These are phyloP conservation scores for Quercus berberidifolia DNA, from an alignment of 306 rosid genomes.

Conservation along the genomic window DNA sequence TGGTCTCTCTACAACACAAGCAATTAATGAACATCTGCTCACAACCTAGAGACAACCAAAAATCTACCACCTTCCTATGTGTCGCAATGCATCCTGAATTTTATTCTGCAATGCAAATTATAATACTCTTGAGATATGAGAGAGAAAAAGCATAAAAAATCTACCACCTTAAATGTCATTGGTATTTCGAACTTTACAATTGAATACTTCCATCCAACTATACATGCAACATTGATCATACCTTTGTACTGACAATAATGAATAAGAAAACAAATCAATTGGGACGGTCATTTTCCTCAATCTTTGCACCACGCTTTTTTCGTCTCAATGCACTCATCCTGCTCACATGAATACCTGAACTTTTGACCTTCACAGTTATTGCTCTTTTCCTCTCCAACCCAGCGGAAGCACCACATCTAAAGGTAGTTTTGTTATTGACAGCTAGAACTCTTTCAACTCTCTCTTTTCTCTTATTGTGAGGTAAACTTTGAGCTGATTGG, in stretches of 20 bases:
- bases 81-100: neutral
- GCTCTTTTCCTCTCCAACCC: slow-evolving; percentile 19
- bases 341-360: slow-evolving; percentile 30
- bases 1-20: neutral
- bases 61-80: neutral
- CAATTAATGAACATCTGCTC: neutral
- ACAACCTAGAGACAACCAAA: neutral
- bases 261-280: slow-evolving; percentile 11
- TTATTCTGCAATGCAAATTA: neutral
- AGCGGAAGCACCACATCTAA: slow-evolving; percentile 1
- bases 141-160: neutral
- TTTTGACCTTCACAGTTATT: slow-evolving; percentile 25
- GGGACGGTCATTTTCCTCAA: slow-evolving; percentile 26
- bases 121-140: neutral
- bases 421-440: slow-evolving; percentile 10
- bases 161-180: slow-evolving; percentile 14
- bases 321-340: slow-evolving; percentile 41
- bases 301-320: slow-evolving; percentile 47
- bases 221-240: neutral
- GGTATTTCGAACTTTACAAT: neutral
- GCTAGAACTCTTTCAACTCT: slow-evolving; percentile 17
- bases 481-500: slow-evolving; percentile 24
- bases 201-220: neutral
- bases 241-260: neutral
- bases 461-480: slow-evolving; percentile 25